phyloP scores from a whole-genome alignment of 2,329 filamentous ascomycete species.

The Penicillium sp. region DNA sequence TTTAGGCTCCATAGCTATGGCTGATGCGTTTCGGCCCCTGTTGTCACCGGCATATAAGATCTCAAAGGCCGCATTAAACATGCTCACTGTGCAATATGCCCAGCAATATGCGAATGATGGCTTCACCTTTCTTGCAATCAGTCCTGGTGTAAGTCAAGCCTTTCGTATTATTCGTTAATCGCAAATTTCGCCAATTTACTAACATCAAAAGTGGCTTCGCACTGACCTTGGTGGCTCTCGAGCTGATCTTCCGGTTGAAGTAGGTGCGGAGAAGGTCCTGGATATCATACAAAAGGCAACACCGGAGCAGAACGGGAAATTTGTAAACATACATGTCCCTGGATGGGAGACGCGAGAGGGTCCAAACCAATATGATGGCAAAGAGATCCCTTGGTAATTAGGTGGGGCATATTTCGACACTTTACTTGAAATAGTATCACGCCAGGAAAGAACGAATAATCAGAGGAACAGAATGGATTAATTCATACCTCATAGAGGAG shows the following conservation, averaged over 20 bases:
- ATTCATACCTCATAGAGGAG: background rate
- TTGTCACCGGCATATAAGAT: slow-evolving; percentile 46
- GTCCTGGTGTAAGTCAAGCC: slow-evolving; percentile 47
- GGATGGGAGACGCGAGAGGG: slow-evolving; percentile 40
- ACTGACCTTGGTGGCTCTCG: slow-evolving; percentile 45
- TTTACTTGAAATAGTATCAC: background rate
- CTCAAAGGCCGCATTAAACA: slow-evolving; percentile 52
- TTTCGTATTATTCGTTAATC: background rate
- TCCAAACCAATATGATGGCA: slow-evolving; percentile 43
- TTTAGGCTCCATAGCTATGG: slow-evolving; percentile 44
- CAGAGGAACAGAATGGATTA: background rate
- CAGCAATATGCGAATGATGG: slow-evolving; percentile 38
- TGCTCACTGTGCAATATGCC: slow-evolving; percentile 45
- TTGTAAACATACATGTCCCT: slow-evolving; percentile 43
- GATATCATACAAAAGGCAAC: slow-evolving; percentile 48
- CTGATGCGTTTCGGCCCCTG: slow-evolving; percentile 29
- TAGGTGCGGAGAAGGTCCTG: slow-evolving; percentile 40
- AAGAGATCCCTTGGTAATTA: slow-evolving; percentile 34
- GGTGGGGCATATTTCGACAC: background rate
- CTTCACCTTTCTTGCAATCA: slow-evolving; percentile 46
- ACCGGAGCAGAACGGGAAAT: slow-evolving; percentile 50
- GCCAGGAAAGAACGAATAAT: background rate
- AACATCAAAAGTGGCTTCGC: slow-evolving; percentile 44
- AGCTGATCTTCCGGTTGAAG: slow-evolving; percentile 46
- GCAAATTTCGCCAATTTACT: background rate